Percentiles rank a stretch among this genome's conserved stretches.
Conservation (phyloP, 2,329 filamentous ascomycete species). For the Diaporthe sp. region DNA sequence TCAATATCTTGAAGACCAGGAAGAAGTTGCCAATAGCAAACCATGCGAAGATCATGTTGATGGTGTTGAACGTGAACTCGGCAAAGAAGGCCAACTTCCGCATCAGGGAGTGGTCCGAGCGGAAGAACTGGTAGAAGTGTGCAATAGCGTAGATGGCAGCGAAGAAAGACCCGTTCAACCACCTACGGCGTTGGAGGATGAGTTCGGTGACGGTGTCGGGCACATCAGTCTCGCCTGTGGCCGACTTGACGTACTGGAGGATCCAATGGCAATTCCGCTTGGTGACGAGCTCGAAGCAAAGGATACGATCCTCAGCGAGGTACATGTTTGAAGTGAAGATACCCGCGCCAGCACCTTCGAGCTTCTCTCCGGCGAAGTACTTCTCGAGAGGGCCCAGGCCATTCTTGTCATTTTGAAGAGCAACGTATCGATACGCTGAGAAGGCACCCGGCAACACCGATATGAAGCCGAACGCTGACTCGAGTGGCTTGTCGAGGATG, state of each 20-base stretch:
- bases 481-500: conserved; percentile 96
- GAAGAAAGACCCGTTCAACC: conserved; percentile 99
- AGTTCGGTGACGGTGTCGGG: conserved; percentile 94
- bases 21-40: conserved; percentile 99
- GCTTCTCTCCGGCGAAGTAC: conserved; percentile 43
- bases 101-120: conserved; percentile 88
- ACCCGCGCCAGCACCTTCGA: conserved; percentile 41
- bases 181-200: conserved; percentile 94
- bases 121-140: conserved; percentile 96
- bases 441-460: conserved; percentile 96
- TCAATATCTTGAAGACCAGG: conserved; percentile 97
- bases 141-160: conserved; percentile 94
- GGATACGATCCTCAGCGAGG: conserved; percentile 96
- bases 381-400: conserved; percentile 76
- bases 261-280: conserved; percentile 99
- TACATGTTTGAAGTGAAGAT: conserved; percentile 99
- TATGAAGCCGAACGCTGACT: conserved; percentile 98
- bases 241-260: conserved; percentile 97
- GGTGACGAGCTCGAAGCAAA: conserved; percentile 97
- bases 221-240: conserved; percentile 96
- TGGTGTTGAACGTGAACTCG: conserved; percentile 93
- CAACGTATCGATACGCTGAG: conserved; percentile 96
- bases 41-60: conserved; percentile 99
- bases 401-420: conserved; percentile 96
- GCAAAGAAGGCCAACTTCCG: conserved; percentile 92